Conservation (phyloP, 495 filamentous ascomycete genomes). For the Lasiosphaeria miniovina region DNA sequence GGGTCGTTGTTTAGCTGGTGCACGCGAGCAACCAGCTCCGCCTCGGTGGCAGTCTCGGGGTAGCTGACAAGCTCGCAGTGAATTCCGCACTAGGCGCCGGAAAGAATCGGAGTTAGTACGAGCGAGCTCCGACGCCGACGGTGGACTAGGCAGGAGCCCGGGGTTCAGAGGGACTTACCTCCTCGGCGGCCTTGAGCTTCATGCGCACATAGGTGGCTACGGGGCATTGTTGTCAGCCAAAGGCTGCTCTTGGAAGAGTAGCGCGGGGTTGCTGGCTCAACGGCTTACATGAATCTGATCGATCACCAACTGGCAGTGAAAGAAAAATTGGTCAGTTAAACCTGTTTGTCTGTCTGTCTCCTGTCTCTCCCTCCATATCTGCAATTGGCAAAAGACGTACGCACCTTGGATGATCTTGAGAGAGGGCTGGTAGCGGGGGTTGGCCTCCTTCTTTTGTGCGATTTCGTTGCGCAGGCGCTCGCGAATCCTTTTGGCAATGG, state of each 20-base stretch:
- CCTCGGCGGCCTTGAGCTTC: conserved; percentile 95
- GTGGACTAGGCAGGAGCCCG: neutral
- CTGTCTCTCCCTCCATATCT: neutral
- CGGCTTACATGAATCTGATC: conserved; percentile 83
- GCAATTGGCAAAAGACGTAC: neutral
- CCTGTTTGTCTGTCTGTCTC: neutral
- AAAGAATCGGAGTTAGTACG: neutral
- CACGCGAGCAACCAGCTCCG: conserved; percentile 80
- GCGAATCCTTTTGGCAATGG: conserved; percentile 86
- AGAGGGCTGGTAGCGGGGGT: conserved; percentile 82
- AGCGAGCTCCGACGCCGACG: neutral
- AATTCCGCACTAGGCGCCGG: conserved; percentile 68
- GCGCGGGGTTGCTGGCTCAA: conserved; percentile 17
- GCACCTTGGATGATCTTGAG: conserved; percentile 91
- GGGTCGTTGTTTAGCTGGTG: conserved; percentile 82
- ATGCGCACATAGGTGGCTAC: conserved; percentile 97
- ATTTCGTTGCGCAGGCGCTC: conserved; percentile 76
- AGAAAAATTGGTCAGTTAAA: conserved; percentile 14
- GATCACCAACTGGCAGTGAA: conserved; percentile 65
- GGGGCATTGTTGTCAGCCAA: conserved; percentile 10
- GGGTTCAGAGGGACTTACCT: conserved; percentile 53
- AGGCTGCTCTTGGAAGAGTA: neutral
- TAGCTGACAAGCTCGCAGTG: conserved; percentile 80
- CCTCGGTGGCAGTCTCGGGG: conserved; percentile 75
- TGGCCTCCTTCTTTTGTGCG: conserved; percentile 70